Base-by-base conservation (phyloP, 1,139 yeast species). In the Geotrichum fermentans region DNA sequence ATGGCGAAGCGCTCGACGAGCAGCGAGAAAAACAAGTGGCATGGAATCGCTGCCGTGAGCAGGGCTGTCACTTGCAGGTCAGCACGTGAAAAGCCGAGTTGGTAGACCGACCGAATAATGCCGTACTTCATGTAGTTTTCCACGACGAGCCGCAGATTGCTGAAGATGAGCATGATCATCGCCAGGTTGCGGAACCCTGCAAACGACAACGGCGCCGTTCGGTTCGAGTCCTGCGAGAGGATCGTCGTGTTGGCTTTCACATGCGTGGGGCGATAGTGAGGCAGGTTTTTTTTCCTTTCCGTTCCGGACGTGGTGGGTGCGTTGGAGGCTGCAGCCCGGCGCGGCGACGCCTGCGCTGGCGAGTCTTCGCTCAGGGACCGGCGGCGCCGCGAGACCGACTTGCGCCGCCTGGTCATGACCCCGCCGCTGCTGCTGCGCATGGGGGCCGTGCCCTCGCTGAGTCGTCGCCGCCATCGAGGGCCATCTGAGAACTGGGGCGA, bases 101-200 rank as follows among this genome's bases (percentile, higher is more conserved):
- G 58, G 45, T 62, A 56, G 11, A 68, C 54, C 2, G 68, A 62
- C 45, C 57, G 56, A 28, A 65, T 55, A 32, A 69, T 58, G 18
- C 74, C 73, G 47, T 68, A 64, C 44, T 61, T 62, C 18, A 55
- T 57, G 58, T 68, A 70, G 55, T 71, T 72, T 41, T 65, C 69
- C 34, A 66, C 55, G 36, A 71, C 52, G 21, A 71, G 61, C n/a
- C 74, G 65, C 34, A 70, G 52, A 46, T 71, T 71, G 30, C 73
- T 70, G 28, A 64, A 62, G 21, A 64, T 58, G 43, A 72, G 59
- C 2, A 69, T 60, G 16, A 72, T 65, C 65, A 70, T 62, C 14
- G 68, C 63, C 35, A 72, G 58, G 53, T 72, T 72, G 43, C 66
- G 67, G 56, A 72, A 67, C 18, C 75, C 75, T 2, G 65, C 60